Base-by-base conservation (phyloP, 106 monocot genomes). In the Gastrodia elata region DNA sequence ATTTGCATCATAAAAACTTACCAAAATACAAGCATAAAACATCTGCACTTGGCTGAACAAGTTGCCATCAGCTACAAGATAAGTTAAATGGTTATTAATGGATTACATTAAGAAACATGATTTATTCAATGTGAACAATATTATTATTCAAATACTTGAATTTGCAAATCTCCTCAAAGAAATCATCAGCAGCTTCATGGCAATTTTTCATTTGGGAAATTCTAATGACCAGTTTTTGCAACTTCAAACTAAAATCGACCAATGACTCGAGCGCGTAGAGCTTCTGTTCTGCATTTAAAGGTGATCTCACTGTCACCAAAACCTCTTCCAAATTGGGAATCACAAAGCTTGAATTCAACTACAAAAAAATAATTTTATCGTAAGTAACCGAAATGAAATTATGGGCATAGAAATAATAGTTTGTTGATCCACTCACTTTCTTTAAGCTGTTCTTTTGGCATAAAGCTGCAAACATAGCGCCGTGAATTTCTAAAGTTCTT, bases 401-500 rank as follows among this genome's bases (percentile, higher is more conserved):
- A 8, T 2, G 33, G 25, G 24, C 44, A 78, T 35, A 20, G 55
- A 8, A 22, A 27, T 24, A 16, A 26, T 48, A 56, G 18, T 5
- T 14, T 1, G 8, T 35, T 58, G 1, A 65, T 4, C 5, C 3
- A 76, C 89, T 83, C 70, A 94, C 93, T 71, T 86, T 88, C 56
- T 79, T 82, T 28, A 93, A 80, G 46, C 88, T 89, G 71, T 99
- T 90, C 77, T 85, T 97, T 68, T 88, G 93, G 74, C 87, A 91
- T 43, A 99, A 69, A 24, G 98, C 86, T 36, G 93, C 93, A 65
- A 99, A 99, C 93, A 99, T 85, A 22, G 98, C 93, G 0, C 98
- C 98, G 37, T 99, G 93, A 64, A 99, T 99, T 55, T 99, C 98
- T 71, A 99, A 93, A 34, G 74, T 80, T 8, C 57, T 72, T 5